These are phyloP conservation scores for Lycium barbarum DNA, from an alignment of 257 asterid species.

Conservation along the genomic window DNA sequence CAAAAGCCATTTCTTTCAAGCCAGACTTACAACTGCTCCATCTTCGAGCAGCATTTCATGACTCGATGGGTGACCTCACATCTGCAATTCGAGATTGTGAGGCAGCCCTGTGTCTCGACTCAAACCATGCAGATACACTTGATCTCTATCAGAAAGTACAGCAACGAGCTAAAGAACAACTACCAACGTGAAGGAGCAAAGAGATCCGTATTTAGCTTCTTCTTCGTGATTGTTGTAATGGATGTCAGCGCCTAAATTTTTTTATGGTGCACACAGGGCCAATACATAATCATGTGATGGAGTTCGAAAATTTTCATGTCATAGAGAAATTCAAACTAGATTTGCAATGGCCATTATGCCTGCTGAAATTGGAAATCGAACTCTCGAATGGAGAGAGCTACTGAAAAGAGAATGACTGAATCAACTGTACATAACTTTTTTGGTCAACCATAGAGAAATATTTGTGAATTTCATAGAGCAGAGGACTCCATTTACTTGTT, in stretches of 20 bases:
- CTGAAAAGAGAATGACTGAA: constrained; percentile 31
- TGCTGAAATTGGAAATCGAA: constrained; percentile 33
- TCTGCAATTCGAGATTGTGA: constrained; percentile 82
- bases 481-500: constrained; percentile 23
- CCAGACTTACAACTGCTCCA: constrained; percentile 86
- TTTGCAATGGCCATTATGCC: constrained; percentile 28
- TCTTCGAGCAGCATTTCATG: constrained; percentile 94
- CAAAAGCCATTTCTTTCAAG: constrained; percentile 80
- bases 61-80: constrained; percentile 65
- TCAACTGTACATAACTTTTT: constrained; percentile 45
- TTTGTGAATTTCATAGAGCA: constrained; percentile 27
- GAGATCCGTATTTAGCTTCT: constrained; percentile 33
- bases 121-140: constrained; percentile 66
- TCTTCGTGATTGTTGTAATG: constrained; percentile 29
- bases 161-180: constrained; percentile 55
- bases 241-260: constrained; percentile 28
- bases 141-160: constrained; percentile 67
- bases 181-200: constrained; percentile 43
- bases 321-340: constrained; percentile 39
- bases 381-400: constrained; percentile 30
- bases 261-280: constrained; percentile 39
- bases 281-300: constrained; percentile 29
- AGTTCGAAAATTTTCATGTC: constrained; percentile 36
- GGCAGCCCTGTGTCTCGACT: constrained; percentile 92
- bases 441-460: constrained; percentile 31